Conservation (phyloP, 2,329 filamentous ascomycete genomes). For the Alternaria sp. region DNA sequence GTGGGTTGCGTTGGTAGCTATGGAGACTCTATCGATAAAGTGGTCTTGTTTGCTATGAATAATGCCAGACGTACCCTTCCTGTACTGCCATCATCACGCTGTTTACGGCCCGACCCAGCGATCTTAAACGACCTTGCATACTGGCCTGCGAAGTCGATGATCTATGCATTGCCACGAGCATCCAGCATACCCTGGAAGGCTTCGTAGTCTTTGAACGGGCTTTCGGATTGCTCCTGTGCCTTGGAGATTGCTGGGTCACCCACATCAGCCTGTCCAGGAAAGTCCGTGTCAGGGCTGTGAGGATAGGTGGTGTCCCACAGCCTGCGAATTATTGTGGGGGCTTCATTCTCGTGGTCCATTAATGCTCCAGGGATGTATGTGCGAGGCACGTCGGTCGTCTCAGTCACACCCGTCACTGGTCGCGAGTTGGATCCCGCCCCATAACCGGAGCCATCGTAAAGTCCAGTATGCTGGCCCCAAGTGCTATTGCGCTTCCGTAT, state of each 20-base stretch:
- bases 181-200: neutral
- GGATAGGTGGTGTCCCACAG: constrained; percentile 3
- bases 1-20: constrained; percentile 15
- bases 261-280: neutral
- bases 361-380: neutral
- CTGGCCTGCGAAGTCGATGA: neutral
- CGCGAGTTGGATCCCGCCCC: constrained; percentile 22
- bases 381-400: neutral
- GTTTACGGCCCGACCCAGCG: constrained; percentile 3
- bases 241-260: constrained; percentile 1
- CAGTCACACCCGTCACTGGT: constrained; percentile 6
- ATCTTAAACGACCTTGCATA: constrained; percentile 1
- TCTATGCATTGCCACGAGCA: constrained; percentile 1
- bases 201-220: neutral
- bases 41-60: constrained; percentile 10
- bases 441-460: constrained; percentile 42
- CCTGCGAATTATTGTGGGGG: constrained; percentile 3
- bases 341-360: neutral
- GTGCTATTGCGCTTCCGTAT: constrained; percentile 7
- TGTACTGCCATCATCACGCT: constrained; percentile 4
- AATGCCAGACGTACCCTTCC: constrained; percentile 7
- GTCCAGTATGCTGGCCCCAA: constrained; percentile 16
- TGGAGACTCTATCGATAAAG: constrained; percentile 5
- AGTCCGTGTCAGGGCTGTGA: neutral
- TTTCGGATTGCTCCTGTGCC: constrained; percentile 2